A percentile compares a stretch with the other conserved stretches of the same genome.
phyloP scores from a whole-genome alignment of 108 stramenopile species.

The Stephanodiscus triporus region DNA sequence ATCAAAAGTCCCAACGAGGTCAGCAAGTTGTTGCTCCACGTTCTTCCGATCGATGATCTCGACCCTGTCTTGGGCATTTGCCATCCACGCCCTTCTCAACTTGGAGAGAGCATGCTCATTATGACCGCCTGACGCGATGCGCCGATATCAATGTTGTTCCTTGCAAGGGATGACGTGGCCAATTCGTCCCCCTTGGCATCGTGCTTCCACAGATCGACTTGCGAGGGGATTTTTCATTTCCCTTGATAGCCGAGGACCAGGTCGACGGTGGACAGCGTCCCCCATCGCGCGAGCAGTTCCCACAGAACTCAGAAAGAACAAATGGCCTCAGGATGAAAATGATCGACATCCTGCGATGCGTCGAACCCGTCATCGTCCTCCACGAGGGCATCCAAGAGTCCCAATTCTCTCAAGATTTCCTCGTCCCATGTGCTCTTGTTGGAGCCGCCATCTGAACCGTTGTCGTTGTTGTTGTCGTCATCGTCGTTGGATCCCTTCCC shows the following conservation, averaged over 20 bases:
- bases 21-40: slow-evolving; percentile 48
- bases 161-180: neutral
- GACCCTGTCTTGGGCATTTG: neutral
- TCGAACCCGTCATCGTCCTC: no score
- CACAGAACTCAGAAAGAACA: no score
- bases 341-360: slow-evolving; percentile 12
- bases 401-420: no score
- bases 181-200: neutral
- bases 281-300: no score
- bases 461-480: no score
- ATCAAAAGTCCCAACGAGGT: slow-evolving; percentile 69
- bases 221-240: neutral
- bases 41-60: slow-evolving; percentile 11
- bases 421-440: no score
- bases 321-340: no score
- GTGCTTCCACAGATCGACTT: neutral
- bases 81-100: slow-evolving; percentile 27
- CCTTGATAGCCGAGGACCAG: slow-evolving; percentile 19
- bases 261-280: slow-evolving; percentile 28
- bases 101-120: slow-evolving; percentile 69
- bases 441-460: no score
- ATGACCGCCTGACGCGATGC: slow-evolving; percentile 71
- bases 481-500: no score
- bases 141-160: slow-evolving; percentile 53
- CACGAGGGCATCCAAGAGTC: no score